Evolutionary conservation across 192 early-diverging fungal species (phyloP).

Genomic region (Linderina pennispora): DNA sequence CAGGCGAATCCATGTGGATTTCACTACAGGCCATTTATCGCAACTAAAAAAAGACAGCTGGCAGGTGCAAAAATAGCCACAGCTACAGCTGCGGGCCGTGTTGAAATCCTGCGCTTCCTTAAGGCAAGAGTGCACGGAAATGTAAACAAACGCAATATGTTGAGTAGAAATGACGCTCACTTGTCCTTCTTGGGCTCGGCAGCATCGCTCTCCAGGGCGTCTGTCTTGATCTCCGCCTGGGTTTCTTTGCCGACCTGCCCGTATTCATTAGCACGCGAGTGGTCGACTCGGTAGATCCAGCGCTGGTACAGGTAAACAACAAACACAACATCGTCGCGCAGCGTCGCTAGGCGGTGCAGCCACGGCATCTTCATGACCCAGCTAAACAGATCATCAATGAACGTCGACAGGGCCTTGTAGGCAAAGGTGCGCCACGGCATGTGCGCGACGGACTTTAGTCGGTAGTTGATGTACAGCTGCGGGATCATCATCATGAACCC

Average conservation of each 20-base stretch:
- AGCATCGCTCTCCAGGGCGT: no score
- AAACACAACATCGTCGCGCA: conserved; percentile 84
- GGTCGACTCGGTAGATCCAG: conserved; percentile 76
- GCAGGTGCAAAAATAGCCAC: no score
- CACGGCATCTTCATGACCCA: conserved; percentile 95
- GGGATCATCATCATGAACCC: conserved; percentile 81
- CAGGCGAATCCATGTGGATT: no score
- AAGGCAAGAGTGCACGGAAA: no score
- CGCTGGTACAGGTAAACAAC: conserved; percentile 82
- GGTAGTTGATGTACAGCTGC: conserved; percentile 90
- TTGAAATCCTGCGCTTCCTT: no score
- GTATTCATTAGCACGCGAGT: conserved; percentile 83
- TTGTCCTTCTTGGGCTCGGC: no score
- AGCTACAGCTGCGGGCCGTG: no score
- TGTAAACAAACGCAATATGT: no score
- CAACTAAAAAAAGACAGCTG: no score
- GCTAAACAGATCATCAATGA: conserved; percentile 85
- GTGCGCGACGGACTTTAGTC: conserved; percentile 76
- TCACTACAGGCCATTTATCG: no score
- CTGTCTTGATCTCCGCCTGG: no score
- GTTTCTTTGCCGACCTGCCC: conserved; percentile 58
- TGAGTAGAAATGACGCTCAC: no score
- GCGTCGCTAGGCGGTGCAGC: conserved; percentile 74
- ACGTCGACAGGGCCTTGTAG: conserved; percentile 75
- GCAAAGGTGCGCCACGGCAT: conserved; percentile 93